Evolutionary conservation across 345 rosid species (phyloP), one percentile per base, ranked within the genome.

Genomic region (Populus davidiana): DNA sequence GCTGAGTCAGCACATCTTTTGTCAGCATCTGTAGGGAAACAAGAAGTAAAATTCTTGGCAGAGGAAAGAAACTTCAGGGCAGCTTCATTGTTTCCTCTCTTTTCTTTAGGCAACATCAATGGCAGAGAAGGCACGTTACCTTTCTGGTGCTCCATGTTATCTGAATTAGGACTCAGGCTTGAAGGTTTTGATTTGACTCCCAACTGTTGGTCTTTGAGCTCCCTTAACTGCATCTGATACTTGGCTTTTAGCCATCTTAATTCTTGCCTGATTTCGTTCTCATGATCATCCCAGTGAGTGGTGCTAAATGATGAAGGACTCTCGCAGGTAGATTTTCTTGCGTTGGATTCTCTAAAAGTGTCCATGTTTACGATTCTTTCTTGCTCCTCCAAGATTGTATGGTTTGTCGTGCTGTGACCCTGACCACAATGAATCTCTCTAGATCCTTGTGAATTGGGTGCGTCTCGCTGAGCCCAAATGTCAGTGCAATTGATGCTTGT

Each of bases 161-260:
- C 67, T 18, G 70, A 49, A 44, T 72, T 66, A 18, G 70, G 79
- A 7, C 81, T 67, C 13, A 50, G 65, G 79, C 71, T 71, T 27
- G 67, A 78, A 35, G 85, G 36, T 74, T 59, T 80, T 18, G 82
- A 69, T 68, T 81, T 78, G 76, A 75, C 76, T 50, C 84, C 69
- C 52, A 88, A 72, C 71, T 82, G 87, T 65, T 89, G 86, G 75
- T 87, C 92, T 79, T 71, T 88, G 6, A 88, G 83, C 78, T 84
- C 90, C 76, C 90, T 82, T 66, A 89, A 65, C 84, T 91, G 96
- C 85, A 88, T 81, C 80, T 81, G 89, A 72, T 89, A 91, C 69
- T 90, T 93, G 14, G 96, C 98, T 83, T 95, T 95, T 9, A 93
- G 92, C 98, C 98, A 93, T 80, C 97, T 93, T 56, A 91, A 72